Evolutionary conservation across 257 asterid genomes (phyloP).

Genomic region (Sherardia arvensis): DNA sequence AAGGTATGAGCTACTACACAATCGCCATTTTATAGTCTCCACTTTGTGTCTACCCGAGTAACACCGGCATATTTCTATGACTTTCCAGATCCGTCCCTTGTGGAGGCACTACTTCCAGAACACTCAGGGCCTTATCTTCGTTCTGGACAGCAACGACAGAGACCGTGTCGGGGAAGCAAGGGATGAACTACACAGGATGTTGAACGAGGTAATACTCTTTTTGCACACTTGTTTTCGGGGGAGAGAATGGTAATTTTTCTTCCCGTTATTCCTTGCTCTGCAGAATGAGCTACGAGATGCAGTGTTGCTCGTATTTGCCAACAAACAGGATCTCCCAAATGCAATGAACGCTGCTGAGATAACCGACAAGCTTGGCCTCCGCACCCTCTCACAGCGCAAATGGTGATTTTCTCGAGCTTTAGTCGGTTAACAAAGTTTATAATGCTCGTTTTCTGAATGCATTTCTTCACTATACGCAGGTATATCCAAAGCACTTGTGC

Average conservation of each 20-base stretch:
- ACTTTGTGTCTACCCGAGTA: background rate
- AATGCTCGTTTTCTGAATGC: background rate
- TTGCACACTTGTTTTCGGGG: background rate
- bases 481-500: constrained; percentile 94
- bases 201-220: constrained; percentile 50
- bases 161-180: constrained; percentile 87
- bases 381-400: constrained; percentile 89
- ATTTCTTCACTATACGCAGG: constrained; percentile 29
- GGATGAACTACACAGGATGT: constrained; percentile 87
- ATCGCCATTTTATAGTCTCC: background rate
- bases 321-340: constrained; percentile 92
- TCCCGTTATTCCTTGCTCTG: constrained; percentile 10
- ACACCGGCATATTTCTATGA: background rate
- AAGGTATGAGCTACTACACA: constrained; percentile 36
- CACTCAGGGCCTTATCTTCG: constrained; percentile 88
- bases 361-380: constrained; percentile 86
- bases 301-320: constrained; percentile 79
- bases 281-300: constrained; percentile 90
- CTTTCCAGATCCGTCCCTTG: constrained; percentile 78
- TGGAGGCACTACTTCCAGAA: constrained; percentile 97
- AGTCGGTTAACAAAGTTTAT: too few species aligned
- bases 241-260: background rate
- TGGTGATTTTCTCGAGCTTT: constrained; percentile 35
- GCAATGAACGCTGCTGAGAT: constrained; percentile 94
- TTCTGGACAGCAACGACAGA: constrained; percentile 88